Evolutionary conservation across 495 filamentous ascomycete genomes (phyloP).

Genomic region (Penicillium parvum): DNA sequence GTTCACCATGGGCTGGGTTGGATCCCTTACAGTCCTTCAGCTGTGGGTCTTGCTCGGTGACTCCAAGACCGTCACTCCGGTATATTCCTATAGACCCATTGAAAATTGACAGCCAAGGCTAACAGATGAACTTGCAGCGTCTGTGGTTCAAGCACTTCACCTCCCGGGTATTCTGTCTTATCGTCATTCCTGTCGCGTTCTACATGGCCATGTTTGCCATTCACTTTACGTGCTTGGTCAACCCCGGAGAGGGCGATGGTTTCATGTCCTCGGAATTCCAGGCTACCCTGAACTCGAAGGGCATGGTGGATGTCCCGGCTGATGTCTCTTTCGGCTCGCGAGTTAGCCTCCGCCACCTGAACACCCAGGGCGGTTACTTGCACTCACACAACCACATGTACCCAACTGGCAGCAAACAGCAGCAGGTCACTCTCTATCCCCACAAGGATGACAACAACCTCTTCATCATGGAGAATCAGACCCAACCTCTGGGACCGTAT

Average conservation of each 20-base stretch:
- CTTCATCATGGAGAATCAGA: conserved; percentile 91
- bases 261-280: conserved; percentile 99
- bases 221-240: conserved; percentile 87
- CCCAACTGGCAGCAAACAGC: conserved; percentile 93
- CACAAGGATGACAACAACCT: conserved; percentile 99
- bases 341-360: conserved; percentile 82
- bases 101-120: conserved; percentile 1
- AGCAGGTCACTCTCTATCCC: conserved; percentile 96
- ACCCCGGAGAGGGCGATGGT: conserved; percentile 94
- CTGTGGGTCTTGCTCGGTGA: conserved; percentile 94
- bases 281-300: conserved; percentile 91
- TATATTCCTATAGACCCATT: conserved; percentile 25
- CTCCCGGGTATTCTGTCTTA: conserved; percentile 85
- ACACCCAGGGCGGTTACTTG: conserved; percentile 95
- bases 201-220: conserved; percentile 96
- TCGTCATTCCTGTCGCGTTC: conserved; percentile 82
- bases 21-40: conserved; percentile 82
- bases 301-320: conserved; percentile 89
- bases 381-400: conserved; percentile 98
- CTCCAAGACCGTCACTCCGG: conserved; percentile 72
- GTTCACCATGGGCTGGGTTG: conserved; percentile 98
- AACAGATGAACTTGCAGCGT: conserved; percentile 43
- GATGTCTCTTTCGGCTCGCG: conserved; percentile 88
- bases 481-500: conserved; percentile 74
- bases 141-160: conserved; percentile 94